A percentile compares a stretch with the other conserved stretches of the same genome.
Conservation (phyloP, 2,329 filamentous ascomycete genomes). For the Hyphodiscus sp. region DNA sequence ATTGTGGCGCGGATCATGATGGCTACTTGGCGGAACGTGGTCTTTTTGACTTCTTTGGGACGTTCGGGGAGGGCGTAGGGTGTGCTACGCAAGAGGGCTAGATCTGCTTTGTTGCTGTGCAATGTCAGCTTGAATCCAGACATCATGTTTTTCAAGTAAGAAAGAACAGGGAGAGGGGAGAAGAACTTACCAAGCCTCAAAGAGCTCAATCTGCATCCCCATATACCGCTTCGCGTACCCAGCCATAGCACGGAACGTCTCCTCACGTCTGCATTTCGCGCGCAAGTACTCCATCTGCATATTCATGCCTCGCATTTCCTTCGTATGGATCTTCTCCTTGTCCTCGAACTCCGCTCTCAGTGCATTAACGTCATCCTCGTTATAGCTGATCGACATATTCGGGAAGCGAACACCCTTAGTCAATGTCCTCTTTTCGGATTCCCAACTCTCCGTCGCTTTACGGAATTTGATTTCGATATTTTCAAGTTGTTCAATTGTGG, state of each 20-base stretch:
- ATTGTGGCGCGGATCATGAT: constrained; percentile 42
- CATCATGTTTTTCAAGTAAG: neutral
- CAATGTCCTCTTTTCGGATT: constrained; percentile 38
- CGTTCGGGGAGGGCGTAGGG: constrained; percentile 44
- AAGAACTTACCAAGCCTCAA: constrained; percentile 76
- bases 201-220: constrained; percentile 70
- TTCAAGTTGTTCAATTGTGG: constrained; percentile 20
- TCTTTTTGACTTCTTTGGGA: constrained; percentile 12
- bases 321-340: constrained; percentile 58
- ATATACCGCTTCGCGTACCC: constrained; percentile 85
- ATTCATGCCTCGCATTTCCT: constrained; percentile 73
- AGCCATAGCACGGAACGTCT: constrained; percentile 70
- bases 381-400: constrained; percentile 31
- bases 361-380: constrained; percentile 35
- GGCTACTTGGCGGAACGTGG: constrained; percentile 40
- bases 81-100: constrained; percentile 79
- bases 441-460: constrained; percentile 37
- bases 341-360: constrained; percentile 30
- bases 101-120: constrained; percentile 82
- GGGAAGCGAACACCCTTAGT: constrained; percentile 33
- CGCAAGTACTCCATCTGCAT: constrained; percentile 91
- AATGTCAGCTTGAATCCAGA: constrained; percentile 10
- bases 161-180: constrained; percentile 5
- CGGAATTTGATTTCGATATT: constrained; percentile 33
- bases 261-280: constrained; percentile 72